Conservation (phyloP, 2,329 filamentous ascomycete genomes). For the Clarireedia paspali region DNA sequence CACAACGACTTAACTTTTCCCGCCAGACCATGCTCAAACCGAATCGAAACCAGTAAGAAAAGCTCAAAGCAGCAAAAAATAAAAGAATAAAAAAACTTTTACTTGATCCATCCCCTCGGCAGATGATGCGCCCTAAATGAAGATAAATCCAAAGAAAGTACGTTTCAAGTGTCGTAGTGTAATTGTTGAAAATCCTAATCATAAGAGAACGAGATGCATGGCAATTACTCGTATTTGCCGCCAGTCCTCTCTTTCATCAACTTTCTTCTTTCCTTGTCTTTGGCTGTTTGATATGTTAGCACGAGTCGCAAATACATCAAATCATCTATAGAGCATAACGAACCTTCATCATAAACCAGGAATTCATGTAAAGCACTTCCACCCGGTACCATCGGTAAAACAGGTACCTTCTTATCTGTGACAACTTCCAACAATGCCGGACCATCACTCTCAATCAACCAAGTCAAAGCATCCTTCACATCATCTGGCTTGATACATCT, state of each 20-base stretch:
- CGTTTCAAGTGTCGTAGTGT: too few species aligned
- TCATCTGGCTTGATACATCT: slow-evolving; percentile 69
- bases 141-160: too few species aligned
- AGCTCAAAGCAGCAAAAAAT: too few species aligned
- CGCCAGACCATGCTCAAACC: too few species aligned
- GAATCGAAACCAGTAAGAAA: too few species aligned
- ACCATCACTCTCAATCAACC: slow-evolving; percentile 85
- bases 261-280: slow-evolving; percentile 58
- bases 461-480: slow-evolving; percentile 69
- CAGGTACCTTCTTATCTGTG: slow-evolving; percentile 85
- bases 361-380: slow-evolving; percentile 89
- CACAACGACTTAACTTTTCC: too few species aligned
- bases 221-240: slow-evolving; percentile 6
- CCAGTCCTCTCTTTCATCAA: slow-evolving; percentile 55
- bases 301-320: slow-evolving; percentile 5
- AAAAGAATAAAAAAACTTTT: too few species aligned
- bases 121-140: too few species aligned
- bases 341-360: slow-evolving; percentile 75
- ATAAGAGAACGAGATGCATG: too few species aligned
- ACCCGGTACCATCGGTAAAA: slow-evolving; percentile 94
- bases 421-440: slow-evolving; percentile 88
- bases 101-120: too few species aligned
- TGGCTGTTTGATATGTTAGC: slow-evolving; percentile 43
- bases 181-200: too few species aligned
- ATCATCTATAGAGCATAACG: slow-evolving; percentile 28